Evolutionary conservation across 805 yeast species (phyloP).

Genomic region (Hanseniaspora vineae): DNA sequence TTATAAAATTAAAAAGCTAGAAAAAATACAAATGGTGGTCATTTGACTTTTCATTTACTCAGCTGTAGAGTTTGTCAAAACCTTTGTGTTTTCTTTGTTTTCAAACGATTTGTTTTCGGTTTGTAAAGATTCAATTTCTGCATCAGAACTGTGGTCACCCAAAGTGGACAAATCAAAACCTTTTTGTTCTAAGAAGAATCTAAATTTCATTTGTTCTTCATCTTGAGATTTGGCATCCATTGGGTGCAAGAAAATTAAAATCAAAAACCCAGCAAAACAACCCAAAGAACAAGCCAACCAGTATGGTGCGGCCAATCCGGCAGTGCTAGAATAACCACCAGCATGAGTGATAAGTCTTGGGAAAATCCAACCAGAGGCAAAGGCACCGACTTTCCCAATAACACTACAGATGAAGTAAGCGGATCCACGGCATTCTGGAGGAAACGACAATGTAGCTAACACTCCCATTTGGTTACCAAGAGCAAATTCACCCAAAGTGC

Average conservation of each 20-base stretch:
- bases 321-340: slow-evolving; percentile 34
- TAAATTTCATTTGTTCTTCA: slow-evolving; percentile 61
- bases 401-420: slow-evolving; percentile 90
- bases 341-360: slow-evolving; percentile 53
- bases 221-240: slow-evolving; percentile 75
- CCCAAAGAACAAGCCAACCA: slow-evolving; percentile 26
- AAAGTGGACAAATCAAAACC: slow-evolving; percentile 49
- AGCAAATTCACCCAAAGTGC: slow-evolving; percentile 83
- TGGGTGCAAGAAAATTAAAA: slow-evolving; percentile 42
- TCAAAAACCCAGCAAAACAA: slow-evolving; percentile 34
- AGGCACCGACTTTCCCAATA: slow-evolving; percentile 84
- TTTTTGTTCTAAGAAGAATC: slow-evolving; percentile 47
- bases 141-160: not conserved
- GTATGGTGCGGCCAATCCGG: slow-evolving; percentile 9
- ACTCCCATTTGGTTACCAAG: slow-evolving; percentile 80
- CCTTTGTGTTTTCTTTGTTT: not conserved
- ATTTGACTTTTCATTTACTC: no score
- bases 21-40: no score
- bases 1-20: no score
- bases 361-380: slow-evolving; percentile 80
- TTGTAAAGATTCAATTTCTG: not conserved
- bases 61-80: no score
- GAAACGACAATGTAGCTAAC: slow-evolving; percentile 73
- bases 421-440: slow-evolving; percentile 82
- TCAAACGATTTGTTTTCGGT: not conserved